These are phyloP conservation scores for Pseudomassariella vexata DNA, from an alignment of 2,329 filamentous ascomycete genomes.

Conservation along the genomic window DNA sequence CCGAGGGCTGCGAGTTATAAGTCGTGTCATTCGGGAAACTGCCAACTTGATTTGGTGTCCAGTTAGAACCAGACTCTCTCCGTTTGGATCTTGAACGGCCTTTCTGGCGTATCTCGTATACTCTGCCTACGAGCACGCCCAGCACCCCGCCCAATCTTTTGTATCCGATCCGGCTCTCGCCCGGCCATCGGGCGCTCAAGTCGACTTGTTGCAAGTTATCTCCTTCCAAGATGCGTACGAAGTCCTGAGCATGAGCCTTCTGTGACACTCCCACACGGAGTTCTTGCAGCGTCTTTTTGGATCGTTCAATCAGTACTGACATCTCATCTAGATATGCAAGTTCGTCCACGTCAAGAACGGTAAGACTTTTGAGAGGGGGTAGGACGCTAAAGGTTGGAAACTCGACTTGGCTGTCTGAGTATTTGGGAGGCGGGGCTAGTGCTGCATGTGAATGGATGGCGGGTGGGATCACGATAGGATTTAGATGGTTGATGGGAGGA, in stretches of 20 bases:
- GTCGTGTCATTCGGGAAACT: background rate
- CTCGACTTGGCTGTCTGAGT: slow-evolving; percentile 58
- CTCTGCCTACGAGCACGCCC: slow-evolving; percentile 60
- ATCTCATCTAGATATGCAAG: slow-evolving; percentile 79
- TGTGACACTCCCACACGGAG: slow-evolving; percentile 67
- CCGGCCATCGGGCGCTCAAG: slow-evolving; percentile 50
- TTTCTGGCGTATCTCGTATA: slow-evolving; percentile 48
- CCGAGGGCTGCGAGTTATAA: background rate
- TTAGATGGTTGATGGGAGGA: slow-evolving; percentile 12
- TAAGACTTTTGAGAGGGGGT: slow-evolving; percentile 67
- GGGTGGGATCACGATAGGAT: slow-evolving; percentile 17
- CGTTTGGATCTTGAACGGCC: background rate
- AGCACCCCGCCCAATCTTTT: slow-evolving; percentile 62
- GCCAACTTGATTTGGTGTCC: background rate
- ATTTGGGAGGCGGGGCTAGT: slow-evolving; percentile 34
- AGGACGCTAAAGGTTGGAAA: slow-evolving; percentile 76
- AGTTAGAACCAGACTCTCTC: background rate
- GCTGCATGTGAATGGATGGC: slow-evolving; percentile 21
- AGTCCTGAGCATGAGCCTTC: slow-evolving; percentile 39
- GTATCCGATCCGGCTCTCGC: slow-evolving; percentile 52
- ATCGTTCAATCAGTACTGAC: slow-evolving; percentile 69
- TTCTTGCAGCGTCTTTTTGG: slow-evolving; percentile 60
- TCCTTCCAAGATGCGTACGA: slow-evolving; percentile 59
- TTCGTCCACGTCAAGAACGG: slow-evolving; percentile 76
- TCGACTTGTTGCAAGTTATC: slow-evolving; percentile 58